Percentiles rank a stretch among this genome's conserved stretches.
Evolutionary conservation across 2,329 filamentous ascomycete species (phyloP).

Genomic region (Aspergillus bombycis): DNA sequence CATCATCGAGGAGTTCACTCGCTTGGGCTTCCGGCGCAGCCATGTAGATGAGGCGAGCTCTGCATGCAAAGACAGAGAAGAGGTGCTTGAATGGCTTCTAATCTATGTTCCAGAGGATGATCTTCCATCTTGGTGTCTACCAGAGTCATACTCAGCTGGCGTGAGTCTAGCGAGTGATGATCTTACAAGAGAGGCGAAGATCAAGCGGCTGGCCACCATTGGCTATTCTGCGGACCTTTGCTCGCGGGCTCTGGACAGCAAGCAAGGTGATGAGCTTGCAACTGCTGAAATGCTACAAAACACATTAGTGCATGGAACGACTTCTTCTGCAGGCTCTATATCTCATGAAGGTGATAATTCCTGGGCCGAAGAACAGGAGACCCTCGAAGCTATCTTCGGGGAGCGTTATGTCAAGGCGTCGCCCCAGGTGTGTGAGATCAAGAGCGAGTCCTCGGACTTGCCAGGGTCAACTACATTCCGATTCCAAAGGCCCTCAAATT

Average conservation of each 20-base stretch:
- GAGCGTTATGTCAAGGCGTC: constrained; percentile 68
- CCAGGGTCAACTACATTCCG: constrained; percentile 58
- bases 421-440: constrained; percentile 69
- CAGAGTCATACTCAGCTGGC: constrained; percentile 88
- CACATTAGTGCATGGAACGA: constrained; percentile 60
- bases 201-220: constrained; percentile 78
- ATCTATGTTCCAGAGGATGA: constrained; percentile 98
- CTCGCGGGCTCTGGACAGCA: constrained; percentile 72
- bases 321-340: constrained; percentile 16
- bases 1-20: constrained; percentile 73
- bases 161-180: constrained; percentile 83
- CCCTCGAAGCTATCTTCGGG: constrained; percentile 83
- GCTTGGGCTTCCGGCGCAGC: constrained; percentile 83
- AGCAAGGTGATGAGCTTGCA: constrained; percentile 70
- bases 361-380: constrained; percentile 85
- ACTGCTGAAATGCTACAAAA: constrained; percentile 81
- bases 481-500: constrained; percentile 67
- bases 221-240: constrained; percentile 88
- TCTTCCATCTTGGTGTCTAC: constrained; percentile 87
- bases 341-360: constrained; percentile 51
- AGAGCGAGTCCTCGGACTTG: constrained; percentile 57
- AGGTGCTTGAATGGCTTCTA: constrained; percentile 92
- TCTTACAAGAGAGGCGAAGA: constrained; percentile 75
- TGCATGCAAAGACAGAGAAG: constrained; percentile 88
- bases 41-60: constrained; percentile 86